Conservation (phyloP, 148 eudicot species). For the Heliosperma pusillum region DNA sequence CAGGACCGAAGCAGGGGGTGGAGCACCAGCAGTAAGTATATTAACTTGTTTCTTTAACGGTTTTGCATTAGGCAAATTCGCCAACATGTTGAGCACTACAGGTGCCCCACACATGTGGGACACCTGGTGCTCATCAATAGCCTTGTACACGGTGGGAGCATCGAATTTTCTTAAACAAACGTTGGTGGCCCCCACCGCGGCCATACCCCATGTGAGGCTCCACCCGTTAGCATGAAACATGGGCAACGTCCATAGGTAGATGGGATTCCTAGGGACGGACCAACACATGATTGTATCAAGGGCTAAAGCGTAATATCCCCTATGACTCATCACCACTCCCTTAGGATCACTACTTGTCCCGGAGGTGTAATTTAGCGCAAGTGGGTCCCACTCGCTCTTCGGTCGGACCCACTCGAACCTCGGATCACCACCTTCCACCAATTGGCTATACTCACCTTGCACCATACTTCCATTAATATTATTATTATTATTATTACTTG, state of each 20-base stretch:
- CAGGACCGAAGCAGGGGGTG: conserved; percentile 40
- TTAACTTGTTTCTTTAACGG: conserved; percentile 18
- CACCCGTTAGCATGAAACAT: conserved; percentile 56
- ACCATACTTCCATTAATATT: not conserved
- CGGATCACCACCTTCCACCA: conserved; percentile 34
- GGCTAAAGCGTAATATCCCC: conserved; percentile 30
- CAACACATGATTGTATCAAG: conserved; percentile 34
- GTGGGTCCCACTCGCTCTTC: conserved; percentile 43
- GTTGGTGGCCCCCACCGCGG: conserved; percentile 47
- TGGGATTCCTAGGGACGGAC: conserved; percentile 31
- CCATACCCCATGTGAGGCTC: conserved; percentile 45
- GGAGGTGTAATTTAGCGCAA: conserved; percentile 44
- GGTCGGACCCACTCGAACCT: conserved; percentile 42
- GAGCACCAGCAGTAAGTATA: conserved; percentile 36
- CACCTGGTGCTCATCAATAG: conserved; percentile 30
- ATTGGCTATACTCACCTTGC: conserved; percentile 24
- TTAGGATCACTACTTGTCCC: conserved; percentile 46
- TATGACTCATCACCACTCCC: conserved; percentile 42
- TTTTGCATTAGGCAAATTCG: conserved; percentile 7
- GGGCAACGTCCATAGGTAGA: conserved; percentile 49
- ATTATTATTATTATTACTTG: no score
- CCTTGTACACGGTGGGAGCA: conserved; percentile 21
- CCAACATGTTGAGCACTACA: conserved; percentile 32
- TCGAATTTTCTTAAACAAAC: conserved; percentile 41
- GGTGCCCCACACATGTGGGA: conserved; percentile 57